These are phyloP conservation scores for Xanthoconium stramineum DNA, from an alignment of 768 basidiomycete genomes.

Conservation along the genomic window DNA sequence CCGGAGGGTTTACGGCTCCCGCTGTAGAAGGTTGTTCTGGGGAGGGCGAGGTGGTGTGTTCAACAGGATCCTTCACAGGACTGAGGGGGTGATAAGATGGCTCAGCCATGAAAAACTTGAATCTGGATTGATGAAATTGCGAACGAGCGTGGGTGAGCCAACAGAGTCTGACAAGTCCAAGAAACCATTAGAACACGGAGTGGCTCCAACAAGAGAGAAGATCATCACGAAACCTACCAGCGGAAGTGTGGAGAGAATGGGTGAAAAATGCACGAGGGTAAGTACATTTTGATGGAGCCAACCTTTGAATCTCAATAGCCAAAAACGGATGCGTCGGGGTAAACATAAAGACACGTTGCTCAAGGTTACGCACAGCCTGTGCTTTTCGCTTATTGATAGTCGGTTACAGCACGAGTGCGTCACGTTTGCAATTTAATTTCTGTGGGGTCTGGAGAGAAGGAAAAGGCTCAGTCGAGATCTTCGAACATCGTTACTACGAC, in stretches of 20 bases:
- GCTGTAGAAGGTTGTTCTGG: not conserved
- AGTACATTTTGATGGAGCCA: too few species aligned
- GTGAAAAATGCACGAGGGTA: not conserved
- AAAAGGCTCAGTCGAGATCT: too few species aligned
- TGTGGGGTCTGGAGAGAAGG: too few species aligned
- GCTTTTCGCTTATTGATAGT: too few species aligned
- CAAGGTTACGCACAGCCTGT: too few species aligned
- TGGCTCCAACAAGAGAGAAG: not conserved
- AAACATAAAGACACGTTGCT: too few species aligned
- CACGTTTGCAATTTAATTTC: too few species aligned
- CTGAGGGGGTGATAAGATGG: slow-evolving; percentile 22
- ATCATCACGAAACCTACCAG: not conserved
- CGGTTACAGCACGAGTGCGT: too few species aligned
- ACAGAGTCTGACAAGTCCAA: not conserved
- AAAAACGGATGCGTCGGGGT: too few species aligned
- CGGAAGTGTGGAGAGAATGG: not conserved
- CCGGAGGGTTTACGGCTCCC: not conserved
- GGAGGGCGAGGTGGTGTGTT: not conserved
- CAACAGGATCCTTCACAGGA: slow-evolving; percentile 2
- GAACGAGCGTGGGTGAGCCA: slow-evolving; percentile 11
- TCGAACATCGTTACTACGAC: too few species aligned
- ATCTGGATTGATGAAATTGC: not conserved
- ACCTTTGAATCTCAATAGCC: too few species aligned
- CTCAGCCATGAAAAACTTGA: slow-evolving; percentile 11
- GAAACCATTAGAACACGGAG: not conserved